phyloP scores from a whole-genome alignment of 2,329 filamentous ascomycete genomes.

The Talaromyces sp. region DNA sequence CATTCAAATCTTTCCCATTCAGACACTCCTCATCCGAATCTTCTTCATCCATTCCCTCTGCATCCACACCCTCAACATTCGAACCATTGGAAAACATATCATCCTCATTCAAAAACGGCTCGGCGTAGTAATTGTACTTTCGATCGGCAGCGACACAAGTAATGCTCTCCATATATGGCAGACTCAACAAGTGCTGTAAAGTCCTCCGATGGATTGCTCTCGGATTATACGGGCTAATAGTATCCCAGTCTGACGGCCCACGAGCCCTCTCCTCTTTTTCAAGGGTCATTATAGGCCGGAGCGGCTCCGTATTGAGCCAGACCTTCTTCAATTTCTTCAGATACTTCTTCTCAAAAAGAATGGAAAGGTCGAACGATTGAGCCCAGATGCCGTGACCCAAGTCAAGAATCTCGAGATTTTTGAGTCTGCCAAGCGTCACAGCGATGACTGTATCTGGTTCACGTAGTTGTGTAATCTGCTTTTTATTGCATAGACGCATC shows the following conservation, averaged over 20 bases:
- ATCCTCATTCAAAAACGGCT: neutral
- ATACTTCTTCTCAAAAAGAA: neutral
- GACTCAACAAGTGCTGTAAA: neutral
- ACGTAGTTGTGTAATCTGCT: neutral
- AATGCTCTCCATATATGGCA: neutral
- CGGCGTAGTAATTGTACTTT: neutral
- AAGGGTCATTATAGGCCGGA: neutral
- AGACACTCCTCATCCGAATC: neutral
- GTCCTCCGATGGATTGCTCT: neutral
- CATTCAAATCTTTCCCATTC: too few species aligned
- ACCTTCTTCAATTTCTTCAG: neutral
- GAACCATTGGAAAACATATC: too few species aligned
- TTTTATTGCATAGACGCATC: neutral
- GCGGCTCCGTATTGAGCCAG: neutral
- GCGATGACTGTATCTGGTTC: neutral
- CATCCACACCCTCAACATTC: too few species aligned
- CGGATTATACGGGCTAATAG: neutral
- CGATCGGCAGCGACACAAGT: neutral
- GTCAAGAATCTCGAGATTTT: neutral
- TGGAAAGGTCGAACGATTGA: neutral
- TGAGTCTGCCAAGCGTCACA: neutral
- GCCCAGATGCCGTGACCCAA: neutral
- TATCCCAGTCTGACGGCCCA: neutral
- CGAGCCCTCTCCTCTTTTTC: too few species aligned
- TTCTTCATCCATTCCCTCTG: too few species aligned